Conservation (phyloP, 78 protist genomes). For the Polysphondylium violaceum region DNA sequence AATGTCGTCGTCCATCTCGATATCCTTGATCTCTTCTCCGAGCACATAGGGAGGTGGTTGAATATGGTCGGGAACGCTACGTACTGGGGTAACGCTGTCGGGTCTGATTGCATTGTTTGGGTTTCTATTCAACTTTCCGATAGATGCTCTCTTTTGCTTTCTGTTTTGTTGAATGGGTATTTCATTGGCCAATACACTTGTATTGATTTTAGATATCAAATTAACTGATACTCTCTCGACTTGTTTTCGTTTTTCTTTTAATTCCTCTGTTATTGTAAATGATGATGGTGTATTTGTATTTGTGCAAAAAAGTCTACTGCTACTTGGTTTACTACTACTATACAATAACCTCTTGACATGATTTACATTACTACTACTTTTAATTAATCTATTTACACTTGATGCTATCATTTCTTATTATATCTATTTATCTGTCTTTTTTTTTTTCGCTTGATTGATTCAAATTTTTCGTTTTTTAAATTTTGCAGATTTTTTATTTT, state of each 20-base stretch:
- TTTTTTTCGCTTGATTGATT: neutral
- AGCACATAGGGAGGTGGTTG: slow-evolving; percentile 27
- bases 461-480: neutral
- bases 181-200: no score
- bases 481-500: neutral
- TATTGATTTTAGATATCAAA: neutral
- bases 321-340: no score
- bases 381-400: no score
- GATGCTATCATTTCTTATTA: neutral
- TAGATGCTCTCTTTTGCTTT: slow-evolving; percentile 19
- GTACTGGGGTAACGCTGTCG: slow-evolving; percentile 30
- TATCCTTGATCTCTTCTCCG: slow-evolving; percentile 26
- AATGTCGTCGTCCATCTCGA: slow-evolving; percentile 48
- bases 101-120: slow-evolving; percentile 4
- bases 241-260: no score
- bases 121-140: neutral
- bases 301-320: no score
- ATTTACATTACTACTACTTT: no score
- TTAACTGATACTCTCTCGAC: neutral
- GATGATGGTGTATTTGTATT: no score
- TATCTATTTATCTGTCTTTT: neutral
- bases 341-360: no score
- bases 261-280: no score
- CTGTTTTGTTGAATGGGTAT: no score
- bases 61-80: slow-evolving; percentile 9